phyloP scores from a whole-genome alignment of 2,329 filamentous ascomycete genomes.

The Bipolaris sorokiniana region DNA sequence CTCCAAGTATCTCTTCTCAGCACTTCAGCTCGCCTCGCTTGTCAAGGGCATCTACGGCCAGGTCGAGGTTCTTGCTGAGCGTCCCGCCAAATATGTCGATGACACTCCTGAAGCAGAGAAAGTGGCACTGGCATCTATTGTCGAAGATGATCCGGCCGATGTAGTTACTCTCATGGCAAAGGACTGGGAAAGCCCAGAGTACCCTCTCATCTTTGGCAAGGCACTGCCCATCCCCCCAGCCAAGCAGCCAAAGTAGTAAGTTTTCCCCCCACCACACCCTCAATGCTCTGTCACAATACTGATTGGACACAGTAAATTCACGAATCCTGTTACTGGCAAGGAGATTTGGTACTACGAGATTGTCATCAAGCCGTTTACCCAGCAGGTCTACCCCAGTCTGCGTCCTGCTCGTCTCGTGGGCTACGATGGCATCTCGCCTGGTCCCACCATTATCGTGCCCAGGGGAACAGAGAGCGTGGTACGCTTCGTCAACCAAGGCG shows the following conservation, averaged over 20 bases:
- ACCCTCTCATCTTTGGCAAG: neutral
- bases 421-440: conserved; percentile 63
- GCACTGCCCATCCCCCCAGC: neutral
- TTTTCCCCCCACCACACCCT: conserved; percentile 11
- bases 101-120: neutral
- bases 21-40: neutral
- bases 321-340: conserved; percentile 34
- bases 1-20: neutral
- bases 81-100: neutral
- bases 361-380: conserved; percentile 52
- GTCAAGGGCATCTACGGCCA: neutral
- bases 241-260: neutral
- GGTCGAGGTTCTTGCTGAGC: neutral
- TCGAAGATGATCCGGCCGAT: neutral
- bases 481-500: conserved; percentile 61
- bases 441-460: conserved; percentile 60
- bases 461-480: conserved; percentile 61
- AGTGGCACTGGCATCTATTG: neutral
- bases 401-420: conserved; percentile 54
- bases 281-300: neutral
- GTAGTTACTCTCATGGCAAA: neutral
- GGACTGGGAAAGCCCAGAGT: neutral
- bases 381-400: conserved; percentile 54
- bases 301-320: neutral
- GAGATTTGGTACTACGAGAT: conserved; percentile 57